Evolutionary conservation across 1,139 yeast species (phyloP), one percentile per base, ranked within the genome.

Genomic region (Candida sanyaensis): DNA sequence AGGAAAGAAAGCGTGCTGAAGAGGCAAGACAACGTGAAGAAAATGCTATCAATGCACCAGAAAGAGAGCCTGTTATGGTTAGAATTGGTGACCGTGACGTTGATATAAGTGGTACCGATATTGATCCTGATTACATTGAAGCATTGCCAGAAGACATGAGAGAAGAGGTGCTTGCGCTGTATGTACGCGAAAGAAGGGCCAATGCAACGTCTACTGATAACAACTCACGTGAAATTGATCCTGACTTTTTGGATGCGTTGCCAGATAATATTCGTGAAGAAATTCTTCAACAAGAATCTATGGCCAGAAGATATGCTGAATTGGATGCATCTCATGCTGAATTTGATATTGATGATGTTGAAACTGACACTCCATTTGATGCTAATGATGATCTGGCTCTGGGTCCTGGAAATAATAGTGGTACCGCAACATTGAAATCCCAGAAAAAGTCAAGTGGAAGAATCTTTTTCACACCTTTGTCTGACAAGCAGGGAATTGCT

Each of bases 91-190:
- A 88, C 34, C 70, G 86, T 32, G 85, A 84, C 49, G 92, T 92
- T 31, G 96, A 92, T 62, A 88, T 92, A 40, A 81, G 95, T 47
- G 95, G 92, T 0, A 85, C 96, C 3, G 97, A 90, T 49, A 90
- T 92, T 50, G 97, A 92, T 65, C 96, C 96, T 0, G 95, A 88
- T 57, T 92, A 91, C 62, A 76, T 92, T 54, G 88, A 86, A 56
- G 97, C 97, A 0, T 74, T 92, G 34, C 98, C 98, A 0, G 96
- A 88, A 43, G 96, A 89, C 46, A 88, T 92, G 88, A 75, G 97
- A 45, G 96, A 91, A 55, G 97, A 92, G 60, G 98, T 91, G 0
- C 83, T 90, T 59, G 83, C 95, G 0, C 96, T 91, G 57, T 96
- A 91, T 62, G 74, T 91, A 5, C 74, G 93, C 41, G 96, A 90